Evolutionary conservation across 202 grass and related monocot species (phyloP).

Genomic region (Carex arenaria): DNA sequence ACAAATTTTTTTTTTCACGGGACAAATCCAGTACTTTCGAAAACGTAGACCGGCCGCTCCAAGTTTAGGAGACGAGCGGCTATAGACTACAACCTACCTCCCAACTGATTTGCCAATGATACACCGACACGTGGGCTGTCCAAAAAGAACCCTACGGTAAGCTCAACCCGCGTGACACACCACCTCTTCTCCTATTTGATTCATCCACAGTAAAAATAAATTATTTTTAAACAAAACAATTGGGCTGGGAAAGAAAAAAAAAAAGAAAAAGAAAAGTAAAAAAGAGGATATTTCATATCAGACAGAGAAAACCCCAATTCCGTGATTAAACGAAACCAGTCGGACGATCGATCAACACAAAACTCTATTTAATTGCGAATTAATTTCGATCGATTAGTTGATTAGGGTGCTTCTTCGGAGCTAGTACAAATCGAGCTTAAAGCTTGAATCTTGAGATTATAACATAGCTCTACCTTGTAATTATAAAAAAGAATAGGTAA

Average conservation of each 20-base stretch:
- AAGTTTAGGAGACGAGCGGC: not conserved
- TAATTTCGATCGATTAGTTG: not conserved
- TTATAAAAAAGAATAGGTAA: not conserved
- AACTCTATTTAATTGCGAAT: not conserved
- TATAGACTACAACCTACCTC: not conserved
- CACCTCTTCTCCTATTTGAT: not conserved
- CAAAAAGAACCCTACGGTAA: not conserved
- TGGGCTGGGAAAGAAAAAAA: not conserved
- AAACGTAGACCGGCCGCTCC: not conserved
- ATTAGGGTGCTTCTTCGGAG: not conserved
- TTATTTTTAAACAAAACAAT: slow-evolving; percentile 16
- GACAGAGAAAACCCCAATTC: slow-evolving; percentile 9
- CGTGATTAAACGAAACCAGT: slow-evolving; percentile 4
- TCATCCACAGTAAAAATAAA: not conserved
- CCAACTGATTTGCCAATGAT: not conserved
- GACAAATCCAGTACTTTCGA: not conserved
- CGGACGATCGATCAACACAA: slow-evolving; percentile 11
- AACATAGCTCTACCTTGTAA: not conserved
- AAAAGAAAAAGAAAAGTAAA: not conserved
- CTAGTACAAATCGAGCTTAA: slow-evolving; percentile 8
- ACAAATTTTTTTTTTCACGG: not conserved
- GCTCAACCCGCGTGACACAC: slow-evolving; percentile 13
- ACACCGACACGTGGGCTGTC: not conserved
- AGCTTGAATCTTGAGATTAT: slow-evolving; percentile 4
- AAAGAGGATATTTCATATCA: not conserved